A percentile compares a stretch with the other conserved stretches of the same genome.
These are phyloP conservation scores for Tulasnella sp. DNA, from an alignment of 768 basidiomycete species.

Conservation along the genomic window DNA sequence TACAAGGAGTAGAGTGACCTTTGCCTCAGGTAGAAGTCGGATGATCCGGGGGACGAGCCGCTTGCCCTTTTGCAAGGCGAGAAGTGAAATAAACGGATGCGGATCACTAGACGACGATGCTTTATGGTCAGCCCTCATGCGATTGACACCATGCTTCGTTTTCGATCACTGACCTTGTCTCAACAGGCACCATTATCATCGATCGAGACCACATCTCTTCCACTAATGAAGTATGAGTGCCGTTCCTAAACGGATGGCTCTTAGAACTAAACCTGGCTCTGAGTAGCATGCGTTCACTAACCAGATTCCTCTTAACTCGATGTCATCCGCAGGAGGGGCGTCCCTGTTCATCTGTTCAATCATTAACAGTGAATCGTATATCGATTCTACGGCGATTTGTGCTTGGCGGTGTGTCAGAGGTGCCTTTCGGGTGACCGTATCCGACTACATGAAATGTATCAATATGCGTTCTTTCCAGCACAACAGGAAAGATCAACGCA, in stretches of 20 bases:
- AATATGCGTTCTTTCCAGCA: background rate
- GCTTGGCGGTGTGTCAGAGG: constrained; percentile 68
- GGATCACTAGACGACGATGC: constrained; percentile 54
- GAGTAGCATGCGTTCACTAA: constrained; percentile 21
- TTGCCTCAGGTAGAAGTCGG: constrained; percentile 65
- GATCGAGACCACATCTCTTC: constrained; percentile 71
- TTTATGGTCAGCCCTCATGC: background rate
- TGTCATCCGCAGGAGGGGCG: constrained; percentile 56
- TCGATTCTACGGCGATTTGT: constrained; percentile 63
- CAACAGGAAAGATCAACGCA: background rate
- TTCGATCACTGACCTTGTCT: constrained; percentile 58
- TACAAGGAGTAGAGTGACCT: constrained; percentile 79
- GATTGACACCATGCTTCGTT: background rate
- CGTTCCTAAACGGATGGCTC: constrained; percentile 9
- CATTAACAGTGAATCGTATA: constrained; percentile 76
- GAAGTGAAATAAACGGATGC: constrained; percentile 91
- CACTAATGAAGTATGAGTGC: constrained; percentile 46
- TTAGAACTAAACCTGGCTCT: background rate
- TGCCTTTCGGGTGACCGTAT: constrained; percentile 20
- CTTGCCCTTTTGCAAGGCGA: constrained; percentile 86
- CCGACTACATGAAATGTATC: background rate
- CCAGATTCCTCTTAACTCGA: background rate
- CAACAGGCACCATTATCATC: constrained; percentile 81
- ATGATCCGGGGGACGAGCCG: constrained; percentile 80
- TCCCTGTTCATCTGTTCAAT: constrained; percentile 79